Evolutionary conservation across 2,329 filamentous ascomycete species (phyloP), one percentile per base, ranked within the genome.

Genomic region (Neospermospora avenae): DNA sequence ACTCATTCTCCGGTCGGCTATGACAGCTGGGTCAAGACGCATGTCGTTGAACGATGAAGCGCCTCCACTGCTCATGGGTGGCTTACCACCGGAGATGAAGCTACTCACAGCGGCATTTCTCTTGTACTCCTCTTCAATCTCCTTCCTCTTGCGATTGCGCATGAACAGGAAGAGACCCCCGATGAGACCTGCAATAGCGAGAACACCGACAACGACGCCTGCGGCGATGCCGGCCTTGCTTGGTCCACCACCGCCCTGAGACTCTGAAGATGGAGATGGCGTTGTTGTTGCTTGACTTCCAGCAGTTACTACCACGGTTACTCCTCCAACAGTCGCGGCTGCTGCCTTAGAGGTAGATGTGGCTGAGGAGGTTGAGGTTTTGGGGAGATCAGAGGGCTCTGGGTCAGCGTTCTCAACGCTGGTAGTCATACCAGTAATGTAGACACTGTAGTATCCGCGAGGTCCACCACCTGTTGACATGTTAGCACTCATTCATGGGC

Each of bases 1-100:
- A 77, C 93, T 97, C 78, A 93, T 84, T 75, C 93, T 85, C 72
- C 91, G 83, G 68, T 92, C 85, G 60, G 88, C 87, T 82, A 96
- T 87, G 65, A 92, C 84, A 59, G 81, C 87, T 7, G 92, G 91
- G 67, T 98, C 93, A 59, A 97, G 85, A 58, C 93, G 86, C 44
- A 90, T 87, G 73, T 98, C 93, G 14, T 85, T 85, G 77, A 90
- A 87, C 10, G 90, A 91, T 31, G 76, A 85, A 76, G 80, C 80
- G 63, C 87, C 84, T 39, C 59, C 67, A 46, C 63, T 82, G 76
- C 82, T 86, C 59, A 78, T 77, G 1, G 86, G 84, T 37, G 86
- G 81, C 73, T 86, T 84, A 59, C 79, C 81, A 71, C 83, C 78
- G 76, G 81, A 83, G 66, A 89, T 87, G 71, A 95, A 96, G 55